phyloP scores from a whole-genome alignment of 2,329 filamentous ascomycete species.

The Fusarium mangiferae region DNA sequence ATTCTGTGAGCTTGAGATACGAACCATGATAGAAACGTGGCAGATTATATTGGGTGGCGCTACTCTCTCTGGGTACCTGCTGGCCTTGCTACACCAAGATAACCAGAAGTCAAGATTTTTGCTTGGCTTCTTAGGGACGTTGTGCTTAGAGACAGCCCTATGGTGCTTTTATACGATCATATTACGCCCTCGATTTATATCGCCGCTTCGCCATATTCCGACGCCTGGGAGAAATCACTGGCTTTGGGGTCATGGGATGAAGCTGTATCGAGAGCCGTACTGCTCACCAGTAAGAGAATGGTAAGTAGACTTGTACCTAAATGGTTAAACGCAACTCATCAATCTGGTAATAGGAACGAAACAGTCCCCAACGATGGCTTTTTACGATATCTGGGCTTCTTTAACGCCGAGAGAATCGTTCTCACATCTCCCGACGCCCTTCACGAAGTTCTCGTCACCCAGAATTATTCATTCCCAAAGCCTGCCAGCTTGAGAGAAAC shows the following conservation, averaged over 20 bases:
- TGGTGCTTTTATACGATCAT: constrained; percentile 55
- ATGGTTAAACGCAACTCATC: not conserved
- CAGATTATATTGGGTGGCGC: not conserved
- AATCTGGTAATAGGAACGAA: constrained; percentile 60
- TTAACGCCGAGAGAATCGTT: constrained; percentile 71
- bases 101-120: not conserved
- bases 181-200: constrained; percentile 61
- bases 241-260: constrained; percentile 58
- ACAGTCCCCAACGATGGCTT: constrained; percentile 73
- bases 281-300: constrained; percentile 59
- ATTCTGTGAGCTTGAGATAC: no score
- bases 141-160: constrained; percentile 20
- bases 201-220: constrained; percentile 60
- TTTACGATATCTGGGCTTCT: constrained; percentile 70
- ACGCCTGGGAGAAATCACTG: constrained; percentile 56
- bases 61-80: not conserved
- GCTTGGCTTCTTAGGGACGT: not conserved
- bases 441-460: constrained; percentile 73
- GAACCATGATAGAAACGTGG: not conserved
- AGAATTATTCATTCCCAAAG: constrained; percentile 76
- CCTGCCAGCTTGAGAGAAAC: constrained; percentile 62
- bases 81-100: not conserved
- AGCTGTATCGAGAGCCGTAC: constrained; percentile 51
- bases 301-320: constrained; percentile 44
- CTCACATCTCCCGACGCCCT: constrained; percentile 70